Conservation (phyloP, 805 yeast species). For the Ogataea populi-albae region DNA sequence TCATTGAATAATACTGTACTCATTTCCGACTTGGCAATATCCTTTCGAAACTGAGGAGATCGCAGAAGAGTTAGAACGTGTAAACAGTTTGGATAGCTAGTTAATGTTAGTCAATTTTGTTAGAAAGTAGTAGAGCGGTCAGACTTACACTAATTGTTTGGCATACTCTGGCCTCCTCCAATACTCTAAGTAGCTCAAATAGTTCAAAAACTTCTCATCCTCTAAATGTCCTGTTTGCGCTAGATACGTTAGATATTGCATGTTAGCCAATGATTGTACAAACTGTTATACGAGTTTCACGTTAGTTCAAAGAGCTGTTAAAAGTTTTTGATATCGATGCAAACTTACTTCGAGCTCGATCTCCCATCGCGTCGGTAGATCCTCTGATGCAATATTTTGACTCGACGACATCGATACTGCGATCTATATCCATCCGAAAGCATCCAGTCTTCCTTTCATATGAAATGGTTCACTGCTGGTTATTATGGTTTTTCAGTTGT, state of each 20-base stretch:
- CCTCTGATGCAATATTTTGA: slow-evolving; percentile 17
- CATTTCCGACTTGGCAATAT: slow-evolving; percentile 54
- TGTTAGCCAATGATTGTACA: slow-evolving; percentile 87
- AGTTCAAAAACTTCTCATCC: slow-evolving; percentile 68
- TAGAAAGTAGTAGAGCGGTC: background rate
- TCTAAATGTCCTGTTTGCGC: slow-evolving; percentile 81
- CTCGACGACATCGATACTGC: no score
- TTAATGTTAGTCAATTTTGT: slow-evolving; percentile 6
- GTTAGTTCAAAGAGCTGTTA: no score
- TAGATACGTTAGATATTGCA: slow-evolving; percentile 79
- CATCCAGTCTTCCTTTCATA: no score
- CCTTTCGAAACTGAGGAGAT: slow-evolving; percentile 49
- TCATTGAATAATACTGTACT: slow-evolving; percentile 64
- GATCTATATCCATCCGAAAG: no score
- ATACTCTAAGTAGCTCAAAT: slow-evolving; percentile 77
- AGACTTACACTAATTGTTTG: slow-evolving; percentile 53
- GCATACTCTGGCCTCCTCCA: slow-evolving; percentile 77
- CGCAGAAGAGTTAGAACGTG: slow-evolving; percentile 69
- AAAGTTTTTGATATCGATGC: no score
- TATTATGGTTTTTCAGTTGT: no score
- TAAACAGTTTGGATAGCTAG: slow-evolving; percentile 78
- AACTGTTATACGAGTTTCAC: no score
- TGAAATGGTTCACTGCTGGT: no score
- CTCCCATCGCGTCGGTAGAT: slow-evolving; percentile 80
- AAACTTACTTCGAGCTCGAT: slow-evolving; percentile 69